Evolutionary conservation across 805 yeast genomes (phyloP).

Genomic region (Tetrapisispora fleetii): DNA sequence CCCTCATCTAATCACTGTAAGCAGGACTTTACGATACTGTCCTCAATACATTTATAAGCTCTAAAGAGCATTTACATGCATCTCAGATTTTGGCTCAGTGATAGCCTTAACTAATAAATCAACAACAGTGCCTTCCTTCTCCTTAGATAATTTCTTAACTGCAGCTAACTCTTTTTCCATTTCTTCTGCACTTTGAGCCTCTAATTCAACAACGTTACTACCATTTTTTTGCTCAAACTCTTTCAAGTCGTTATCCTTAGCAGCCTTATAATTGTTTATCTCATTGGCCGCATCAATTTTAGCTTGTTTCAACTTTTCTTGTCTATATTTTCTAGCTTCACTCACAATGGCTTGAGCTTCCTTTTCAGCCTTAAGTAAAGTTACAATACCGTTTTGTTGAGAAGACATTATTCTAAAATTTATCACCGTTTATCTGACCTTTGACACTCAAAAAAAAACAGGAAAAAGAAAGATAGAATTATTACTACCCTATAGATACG

Average conservation of each 20-base stretch:
- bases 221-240: conserved; percentile 63
- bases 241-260: conserved; percentile 75
- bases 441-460: neutral
- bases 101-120: conserved; percentile 73
- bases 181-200: conserved; percentile 64
- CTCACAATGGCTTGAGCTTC: conserved; percentile 95
- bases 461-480: neutral
- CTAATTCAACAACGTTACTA: conserved; percentile 40
- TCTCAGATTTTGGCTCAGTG: conserved; percentile 66
- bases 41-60: no score
- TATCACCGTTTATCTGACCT: neutral
- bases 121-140: conserved; percentile 58
- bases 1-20: neutral
- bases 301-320: conserved; percentile 80
- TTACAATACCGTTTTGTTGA: conserved; percentile 30
- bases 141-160: conserved; percentile 54
- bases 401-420: conserved; percentile 9
- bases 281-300: conserved; percentile 87
- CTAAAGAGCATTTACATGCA: conserved; percentile 61
- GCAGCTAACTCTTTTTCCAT: conserved; percentile 61
- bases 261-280: conserved; percentile 72
- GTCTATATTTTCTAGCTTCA: conserved; percentile 78
- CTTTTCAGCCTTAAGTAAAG: conserved; percentile 65
- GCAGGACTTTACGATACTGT: neutral
- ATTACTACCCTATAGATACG: no score